Conservation (phyloP, 2,329 filamentous ascomycete species). For the Paraphaeosphaeria minitans region DNA sequence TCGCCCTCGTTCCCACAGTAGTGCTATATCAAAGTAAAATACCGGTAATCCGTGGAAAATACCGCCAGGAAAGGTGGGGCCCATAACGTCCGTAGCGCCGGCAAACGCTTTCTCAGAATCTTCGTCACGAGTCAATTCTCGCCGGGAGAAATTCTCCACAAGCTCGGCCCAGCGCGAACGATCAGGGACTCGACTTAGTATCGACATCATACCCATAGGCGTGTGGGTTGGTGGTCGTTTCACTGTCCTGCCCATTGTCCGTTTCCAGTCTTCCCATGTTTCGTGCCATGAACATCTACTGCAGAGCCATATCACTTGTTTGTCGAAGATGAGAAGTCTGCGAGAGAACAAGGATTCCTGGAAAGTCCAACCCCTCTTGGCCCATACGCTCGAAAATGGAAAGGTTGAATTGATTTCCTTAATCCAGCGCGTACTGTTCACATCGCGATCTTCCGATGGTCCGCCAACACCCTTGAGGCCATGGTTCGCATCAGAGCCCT, state of each 20-base stretch:
- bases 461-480: conserved; percentile 11
- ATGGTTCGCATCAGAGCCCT: conserved; percentile 14
- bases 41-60: conserved; percentile 21
- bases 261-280: too few relatives aligned
- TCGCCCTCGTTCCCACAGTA: conserved; percentile 18
- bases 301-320: conserved; percentile 15
- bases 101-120: conserved; percentile 16
- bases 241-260: neutral
- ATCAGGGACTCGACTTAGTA: conserved; percentile 3
- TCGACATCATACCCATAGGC: conserved; percentile 15
- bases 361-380: conserved; percentile 19
- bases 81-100: conserved; percentile 15
- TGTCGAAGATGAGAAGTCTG: conserved; percentile 14
- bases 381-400: conserved; percentile 1
- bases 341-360: conserved; percentile 20
- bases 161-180: conserved; percentile 14
- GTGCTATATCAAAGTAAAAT: conserved; percentile 22
- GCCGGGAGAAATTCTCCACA: conserved; percentile 10
- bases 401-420: neutral
- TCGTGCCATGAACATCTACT: neutral
- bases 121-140: conserved; percentile 8
- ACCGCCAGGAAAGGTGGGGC: conserved; percentile 13
- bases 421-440: too few relatives aligned
- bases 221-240: neutral
- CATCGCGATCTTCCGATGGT: neutral